Evolutionary conservation across 2,329 filamentous ascomycete species (phyloP).

Genomic region (Emericellopsis atlantica): DNA sequence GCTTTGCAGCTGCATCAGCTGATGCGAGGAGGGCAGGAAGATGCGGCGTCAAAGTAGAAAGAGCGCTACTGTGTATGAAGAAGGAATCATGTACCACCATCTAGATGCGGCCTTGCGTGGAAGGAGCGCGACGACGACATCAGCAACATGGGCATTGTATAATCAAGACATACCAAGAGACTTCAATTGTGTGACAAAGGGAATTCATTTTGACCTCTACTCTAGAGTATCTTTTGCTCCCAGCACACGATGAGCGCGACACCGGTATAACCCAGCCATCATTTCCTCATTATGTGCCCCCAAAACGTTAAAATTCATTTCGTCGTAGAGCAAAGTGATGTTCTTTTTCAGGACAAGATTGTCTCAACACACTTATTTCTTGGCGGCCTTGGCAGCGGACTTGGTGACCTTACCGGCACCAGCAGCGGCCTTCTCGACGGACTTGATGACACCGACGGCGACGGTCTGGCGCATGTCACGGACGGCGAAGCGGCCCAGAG

Average conservation of each 20-base stretch:
- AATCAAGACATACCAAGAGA: no score
- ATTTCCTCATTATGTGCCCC: conserved; percentile 21
- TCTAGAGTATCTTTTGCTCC: conserved; percentile 29
- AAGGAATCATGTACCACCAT: no score
- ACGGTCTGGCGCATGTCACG: conserved; percentile 94
- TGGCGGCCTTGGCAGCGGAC: conserved; percentile 60
- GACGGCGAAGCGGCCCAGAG: conserved; percentile 99
- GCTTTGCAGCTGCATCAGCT: no score
- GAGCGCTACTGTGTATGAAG: no score
- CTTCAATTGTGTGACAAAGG: no score
- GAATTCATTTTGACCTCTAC: conserved; percentile 15
- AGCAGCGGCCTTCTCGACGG: conserved; percentile 52
- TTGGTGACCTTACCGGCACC: conserved; percentile 55
- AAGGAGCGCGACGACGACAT: no score
- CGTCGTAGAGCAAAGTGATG: conserved; percentile 31
- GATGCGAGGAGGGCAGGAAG: no score
- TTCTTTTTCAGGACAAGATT: conserved; percentile 12
- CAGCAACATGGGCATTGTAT: no score
- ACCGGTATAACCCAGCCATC: background rate
- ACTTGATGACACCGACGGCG: conserved; percentile 92
- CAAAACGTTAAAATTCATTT: conserved; percentile 26
- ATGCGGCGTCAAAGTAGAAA: no score
- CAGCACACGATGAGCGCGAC: conserved; percentile 30
- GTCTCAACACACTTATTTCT: conserved; percentile 47
- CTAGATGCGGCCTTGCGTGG: no score